These are phyloP conservation scores for Aureobasidium sp. DNA, from an alignment of 2,329 filamentous ascomycete species.

Conservation along the genomic window DNA sequence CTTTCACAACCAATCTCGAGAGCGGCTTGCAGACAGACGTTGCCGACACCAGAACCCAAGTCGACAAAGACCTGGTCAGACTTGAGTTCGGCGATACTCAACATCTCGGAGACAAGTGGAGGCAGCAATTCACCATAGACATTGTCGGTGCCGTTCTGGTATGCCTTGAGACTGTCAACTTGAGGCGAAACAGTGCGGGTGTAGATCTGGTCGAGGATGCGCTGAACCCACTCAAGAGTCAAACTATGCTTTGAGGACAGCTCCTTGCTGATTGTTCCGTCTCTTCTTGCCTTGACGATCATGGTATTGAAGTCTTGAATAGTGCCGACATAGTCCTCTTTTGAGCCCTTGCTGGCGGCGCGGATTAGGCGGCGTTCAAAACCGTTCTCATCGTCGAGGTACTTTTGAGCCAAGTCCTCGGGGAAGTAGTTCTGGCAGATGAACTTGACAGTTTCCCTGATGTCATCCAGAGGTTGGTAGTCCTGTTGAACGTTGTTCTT, in stretches of 20 bases:
- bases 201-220: slow-evolving; percentile 74
- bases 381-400: slow-evolving; percentile 64
- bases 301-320: slow-evolving; percentile 70
- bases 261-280: slow-evolving; percentile 64
- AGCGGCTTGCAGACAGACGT: slow-evolving; percentile 88
- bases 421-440: slow-evolving; percentile 70
- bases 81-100: slow-evolving; percentile 68
- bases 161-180: slow-evolving; percentile 74
- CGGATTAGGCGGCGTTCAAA: slow-evolving; percentile 70
- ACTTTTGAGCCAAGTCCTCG: slow-evolving; percentile 55
- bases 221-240: slow-evolving; percentile 59
- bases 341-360: slow-evolving; percentile 57
- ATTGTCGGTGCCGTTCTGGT: slow-evolving; percentile 84
- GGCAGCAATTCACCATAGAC: slow-evolving; percentile 90
- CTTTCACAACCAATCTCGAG: slow-evolving; percentile 89
- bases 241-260: slow-evolving; percentile 60
- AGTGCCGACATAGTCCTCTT: slow-evolving; percentile 60
- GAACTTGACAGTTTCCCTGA: slow-evolving; percentile 49
- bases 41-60: slow-evolving; percentile 90
- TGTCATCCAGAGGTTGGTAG: slow-evolving; percentile 53
- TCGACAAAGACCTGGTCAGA: slow-evolving; percentile 87
- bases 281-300: slow-evolving; percentile 55
- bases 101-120: slow-evolving; percentile 73
- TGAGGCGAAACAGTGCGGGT: slow-evolving; percentile 85
- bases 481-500: slow-evolving; percentile 54